phyloP scores from a whole-genome alignment of 2,329 filamentous ascomycete genomes.

The Penicillium sp. region DNA sequence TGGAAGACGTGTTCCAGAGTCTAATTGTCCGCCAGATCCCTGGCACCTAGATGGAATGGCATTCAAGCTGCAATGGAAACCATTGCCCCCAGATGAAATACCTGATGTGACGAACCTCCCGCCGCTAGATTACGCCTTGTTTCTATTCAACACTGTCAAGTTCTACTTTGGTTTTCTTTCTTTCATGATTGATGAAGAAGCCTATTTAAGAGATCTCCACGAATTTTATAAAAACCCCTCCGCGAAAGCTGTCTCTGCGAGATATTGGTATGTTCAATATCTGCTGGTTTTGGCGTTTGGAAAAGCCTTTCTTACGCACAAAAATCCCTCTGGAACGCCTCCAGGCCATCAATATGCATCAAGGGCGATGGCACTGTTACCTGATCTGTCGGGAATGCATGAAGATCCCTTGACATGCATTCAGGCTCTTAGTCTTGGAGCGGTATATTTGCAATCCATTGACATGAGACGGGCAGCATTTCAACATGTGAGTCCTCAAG shows the following conservation, averaged over 20 bases:
- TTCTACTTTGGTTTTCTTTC: constrained; percentile 60
- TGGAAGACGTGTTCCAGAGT: constrained; percentile 39
- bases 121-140: constrained; percentile 56
- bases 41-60: constrained; percentile 39
- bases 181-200: constrained; percentile 58
- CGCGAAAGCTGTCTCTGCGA: constrained; percentile 32
- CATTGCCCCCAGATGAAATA: constrained; percentile 28
- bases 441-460: constrained; percentile 47
- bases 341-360: constrained; percentile 46
- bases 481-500: constrained; percentile 39
- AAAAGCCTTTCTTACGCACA: constrained; percentile 55
- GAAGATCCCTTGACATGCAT: constrained; percentile 37
- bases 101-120: constrained; percentile 50
- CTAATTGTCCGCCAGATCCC: constrained; percentile 36
- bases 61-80: constrained; percentile 38
- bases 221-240: constrained; percentile 47
- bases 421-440: constrained; percentile 42
- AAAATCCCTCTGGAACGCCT: constrained; percentile 34
- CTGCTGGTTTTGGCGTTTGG: constrained; percentile 60
- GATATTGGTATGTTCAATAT: constrained; percentile 58
- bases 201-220: constrained; percentile 43
- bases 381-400: constrained; percentile 41
- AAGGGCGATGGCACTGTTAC: constrained; percentile 46
- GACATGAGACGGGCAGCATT: constrained; percentile 48
- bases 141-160: constrained; percentile 60